These are phyloP conservation scores for Aegilops longissima DNA, from an alignment of 176 grass and related monocot species.

Conservation along the genomic window DNA sequence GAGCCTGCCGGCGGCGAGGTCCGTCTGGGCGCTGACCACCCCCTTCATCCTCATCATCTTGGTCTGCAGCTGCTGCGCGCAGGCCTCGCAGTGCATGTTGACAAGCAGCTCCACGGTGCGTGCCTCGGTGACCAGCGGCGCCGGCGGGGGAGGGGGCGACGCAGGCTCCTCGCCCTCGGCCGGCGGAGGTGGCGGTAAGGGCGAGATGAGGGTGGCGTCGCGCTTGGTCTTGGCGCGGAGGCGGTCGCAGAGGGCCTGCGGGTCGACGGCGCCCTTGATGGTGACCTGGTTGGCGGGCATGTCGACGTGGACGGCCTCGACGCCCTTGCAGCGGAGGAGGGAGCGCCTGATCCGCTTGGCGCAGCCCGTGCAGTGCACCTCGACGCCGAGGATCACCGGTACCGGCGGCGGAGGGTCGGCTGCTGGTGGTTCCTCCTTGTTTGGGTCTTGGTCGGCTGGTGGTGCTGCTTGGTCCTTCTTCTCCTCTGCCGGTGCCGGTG, in stretches of 20 bases:
- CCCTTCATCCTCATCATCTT: conserved; percentile 77
- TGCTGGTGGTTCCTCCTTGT: neutral
- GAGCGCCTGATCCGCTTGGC: conserved; percentile 64
- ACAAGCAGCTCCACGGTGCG: conserved; percentile 63
- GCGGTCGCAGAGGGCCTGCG: conserved; percentile 56
- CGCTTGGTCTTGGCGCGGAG: conserved; percentile 69
- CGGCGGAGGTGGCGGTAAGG: conserved; percentile 27
- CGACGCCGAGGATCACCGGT: conserved; percentile 50
- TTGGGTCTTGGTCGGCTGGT: conserved; percentile 9
- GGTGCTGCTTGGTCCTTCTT: neutral
- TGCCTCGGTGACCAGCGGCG: conserved; percentile 41
- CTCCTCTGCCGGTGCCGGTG: conserved; percentile 24
- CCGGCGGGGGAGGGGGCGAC: neutral
- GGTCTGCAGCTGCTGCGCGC: conserved; percentile 60
- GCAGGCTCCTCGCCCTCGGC: conserved; percentile 33
- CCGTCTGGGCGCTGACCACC: conserved; percentile 52
- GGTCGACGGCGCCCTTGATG: conserved; percentile 77
- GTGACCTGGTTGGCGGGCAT: conserved; percentile 68
- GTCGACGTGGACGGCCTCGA: conserved; percentile 62
- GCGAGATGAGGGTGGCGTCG: conserved; percentile 57
- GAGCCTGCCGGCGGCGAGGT: conserved; percentile 50
- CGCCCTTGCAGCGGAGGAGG: conserved; percentile 70
- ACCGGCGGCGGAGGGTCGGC: conserved; percentile 27
- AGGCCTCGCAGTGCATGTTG: conserved; percentile 96
- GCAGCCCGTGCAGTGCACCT: conserved; percentile 86